Base-by-base conservation (phyloP, 768 basidiomycete genomes). In the Lactarius indigo region DNA sequence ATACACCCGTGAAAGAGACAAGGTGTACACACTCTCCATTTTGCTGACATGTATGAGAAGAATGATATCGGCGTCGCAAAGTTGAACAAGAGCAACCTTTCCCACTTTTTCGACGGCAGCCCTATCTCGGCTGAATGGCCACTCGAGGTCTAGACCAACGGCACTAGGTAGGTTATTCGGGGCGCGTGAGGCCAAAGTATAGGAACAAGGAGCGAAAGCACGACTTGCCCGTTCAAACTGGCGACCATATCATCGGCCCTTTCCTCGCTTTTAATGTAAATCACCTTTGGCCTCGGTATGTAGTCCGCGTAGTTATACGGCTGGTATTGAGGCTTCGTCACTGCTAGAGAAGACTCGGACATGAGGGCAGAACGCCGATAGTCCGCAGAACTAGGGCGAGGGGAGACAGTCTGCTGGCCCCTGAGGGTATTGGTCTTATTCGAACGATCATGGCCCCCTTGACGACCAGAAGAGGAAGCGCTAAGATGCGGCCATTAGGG, bases 101-200 rank as follows among this genome's bases (percentile, higher is more conserved):
- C 78, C 74, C 62, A 78, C 77, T 39, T 72, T 66, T 10, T 30
- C 41, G 4, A 23, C 23, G 26, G 41, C 73, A 37, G 75, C 72
- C 4, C 72, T 73, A n/a, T 73, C 69, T 61, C 74, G 77, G 55
- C 72, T 70, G 23, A 81, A 76, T 18, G 76, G 73, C 83, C 83
- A 84, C 70, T 84, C 83, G 50, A 84, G 75, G 72, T 84, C 84
- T 33, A 84, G 82, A 8, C 84, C 84, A 12, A 84, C 54, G 10
- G 84, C 79, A 2, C 82, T 83, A 52, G 28, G 37, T 9, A 50
- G 18, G n/a, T 57, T n/a, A 28, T n/a, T 50, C 39, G 54, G 23
- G 18, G 13, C 35, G 5, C n/a, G 13, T 20, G 59, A 44, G 33
- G 23, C 13, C 17, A 59, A 56, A 6, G 37, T 17, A 23, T 10